phyloP scores from a whole-genome alignment of 2,329 filamentous ascomycete genomes.

The Fusarium pilosicola region DNA sequence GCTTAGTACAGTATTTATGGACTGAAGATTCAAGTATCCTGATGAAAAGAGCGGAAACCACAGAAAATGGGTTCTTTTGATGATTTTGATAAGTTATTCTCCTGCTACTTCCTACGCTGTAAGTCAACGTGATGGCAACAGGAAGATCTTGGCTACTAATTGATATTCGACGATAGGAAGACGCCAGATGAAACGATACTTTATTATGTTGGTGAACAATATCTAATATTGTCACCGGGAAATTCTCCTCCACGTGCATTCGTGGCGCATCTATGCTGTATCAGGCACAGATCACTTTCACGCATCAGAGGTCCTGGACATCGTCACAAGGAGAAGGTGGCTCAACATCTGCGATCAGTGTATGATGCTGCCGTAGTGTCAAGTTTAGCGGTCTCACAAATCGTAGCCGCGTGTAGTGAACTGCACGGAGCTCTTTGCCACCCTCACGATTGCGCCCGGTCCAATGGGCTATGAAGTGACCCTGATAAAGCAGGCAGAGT shows the following conservation, averaged over 20 bases:
- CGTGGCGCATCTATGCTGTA: neutral
- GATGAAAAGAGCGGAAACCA: neutral
- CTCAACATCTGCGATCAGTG: too few species aligned
- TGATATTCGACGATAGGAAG: neutral
- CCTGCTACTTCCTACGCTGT: neutral
- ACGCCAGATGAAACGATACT: neutral
- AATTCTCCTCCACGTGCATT: neutral
- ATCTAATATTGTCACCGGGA: accelerated
- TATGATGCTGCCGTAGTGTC: neutral
- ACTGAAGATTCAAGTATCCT: too few species aligned
- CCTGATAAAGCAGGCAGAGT: neutral
- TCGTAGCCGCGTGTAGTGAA: neutral
- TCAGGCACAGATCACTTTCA: neutral
- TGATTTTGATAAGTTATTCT: too few species aligned
- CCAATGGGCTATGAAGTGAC: neutral
- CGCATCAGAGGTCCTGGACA: neutral
- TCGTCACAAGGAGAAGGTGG: neutral
- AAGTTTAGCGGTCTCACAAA: too few species aligned
- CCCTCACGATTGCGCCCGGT: neutral
- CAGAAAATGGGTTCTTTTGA: neutral
- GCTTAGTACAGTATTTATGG: too few species aligned
- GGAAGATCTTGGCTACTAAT: neutral
- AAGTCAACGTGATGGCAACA: neutral
- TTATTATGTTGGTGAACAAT: neutral
- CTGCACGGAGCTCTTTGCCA: neutral